Percentiles rank a stretch among this genome's conserved stretches.
Evolutionary conservation across 768 basidiomycete genomes (phyloP).

Genomic region (Leccinum incarnatum): DNA sequence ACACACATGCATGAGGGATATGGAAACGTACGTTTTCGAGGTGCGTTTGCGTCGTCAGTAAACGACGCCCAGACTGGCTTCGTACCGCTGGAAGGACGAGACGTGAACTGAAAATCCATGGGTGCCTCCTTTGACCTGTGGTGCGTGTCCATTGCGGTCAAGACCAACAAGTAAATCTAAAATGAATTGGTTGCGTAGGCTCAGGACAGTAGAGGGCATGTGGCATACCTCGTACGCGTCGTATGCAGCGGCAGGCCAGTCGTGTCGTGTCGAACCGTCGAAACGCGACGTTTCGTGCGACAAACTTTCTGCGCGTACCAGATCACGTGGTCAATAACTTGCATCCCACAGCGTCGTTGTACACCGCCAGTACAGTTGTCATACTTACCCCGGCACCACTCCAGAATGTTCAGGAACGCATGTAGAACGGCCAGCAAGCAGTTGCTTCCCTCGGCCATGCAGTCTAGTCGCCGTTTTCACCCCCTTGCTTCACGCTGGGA

Average conservation of each 20-base stretch:
- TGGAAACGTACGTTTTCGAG: slow-evolving; percentile 65
- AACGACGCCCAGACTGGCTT: slow-evolving; percentile 57
- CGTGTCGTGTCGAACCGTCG: slow-evolving; percentile 10
- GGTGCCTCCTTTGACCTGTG: slow-evolving; percentile 73
- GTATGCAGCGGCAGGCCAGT: not conserved
- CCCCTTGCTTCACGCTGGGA: slow-evolving; percentile 47
- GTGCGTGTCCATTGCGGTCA: slow-evolving; percentile 24
- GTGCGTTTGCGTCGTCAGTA: slow-evolving; percentile 47
- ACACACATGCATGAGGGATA: slow-evolving; percentile 20
- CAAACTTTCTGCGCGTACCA: slow-evolving; percentile 12
- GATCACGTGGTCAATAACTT: slow-evolving; percentile 27
- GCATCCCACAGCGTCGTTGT: not conserved
- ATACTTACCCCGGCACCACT: slow-evolving; percentile 3
- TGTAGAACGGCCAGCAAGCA: slow-evolving; percentile 24
- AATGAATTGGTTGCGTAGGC: not conserved
- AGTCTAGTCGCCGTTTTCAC: slow-evolving; percentile 47
- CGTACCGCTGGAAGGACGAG: slow-evolving; percentile 49
- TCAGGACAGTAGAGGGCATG: not conserved
- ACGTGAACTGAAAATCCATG: slow-evolving; percentile 88
- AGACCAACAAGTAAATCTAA: not conserved
- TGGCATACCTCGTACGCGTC: slow-evolving; percentile 18
- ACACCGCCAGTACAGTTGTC: not conserved
- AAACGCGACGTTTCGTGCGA: slow-evolving; percentile 11
- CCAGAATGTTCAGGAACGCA: slow-evolving; percentile 29
- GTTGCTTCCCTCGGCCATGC: slow-evolving; percentile 9